Base-by-base conservation (phyloP, 75 land plant genomes). In the Picea glauca region DNA sequence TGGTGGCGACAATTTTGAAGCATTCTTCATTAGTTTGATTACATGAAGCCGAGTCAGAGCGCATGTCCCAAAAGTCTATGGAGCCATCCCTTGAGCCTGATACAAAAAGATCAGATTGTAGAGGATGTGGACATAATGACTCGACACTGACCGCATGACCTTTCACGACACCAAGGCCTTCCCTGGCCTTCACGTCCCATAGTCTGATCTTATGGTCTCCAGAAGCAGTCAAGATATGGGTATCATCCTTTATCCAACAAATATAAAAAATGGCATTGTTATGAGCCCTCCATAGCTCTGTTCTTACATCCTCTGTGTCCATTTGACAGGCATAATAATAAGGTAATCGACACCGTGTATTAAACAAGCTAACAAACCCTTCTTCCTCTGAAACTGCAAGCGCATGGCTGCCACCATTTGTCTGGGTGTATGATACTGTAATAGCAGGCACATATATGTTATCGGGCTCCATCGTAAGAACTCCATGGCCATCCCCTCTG, bases 321-420 rank as follows among this genome's bases (percentile, higher is more conserved):
- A 32, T 5, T 66, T 68, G 15, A 58, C 84, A 85, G 43, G 81
- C 63, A 30, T 82, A 58, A 18, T 58, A 83, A 5, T 89, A 82
- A 14, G 90, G 81, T 30, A 91, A 60, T 54, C 59, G 81, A 17
- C 77, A 61, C 21, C 87, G 78, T 26, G 96, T 90, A 79, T 96
- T 83, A 70, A 81, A 26, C 26, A 26, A 0, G 26, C 26, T 26
- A 26, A 26, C 26, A 26, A 26, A 26, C 26, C 26, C 26, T 58
- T 88, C 93, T 80, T 96, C 99, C 56, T 96, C 99, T 0, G 99
- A 87, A 17, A 96, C 90, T 0, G 99, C 96, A 26, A 96, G 88
- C 3, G 93, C 70, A 67, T 96, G 93, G 6, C 84, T 62, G 50
- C 23, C 1, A 26, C 26, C 26, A 26, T 26, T 26, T 26, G 26